These are phyloP conservation scores for Ehretia macrophylla DNA, from an alignment of 257 asterid genomes.

Conservation along the genomic window DNA sequence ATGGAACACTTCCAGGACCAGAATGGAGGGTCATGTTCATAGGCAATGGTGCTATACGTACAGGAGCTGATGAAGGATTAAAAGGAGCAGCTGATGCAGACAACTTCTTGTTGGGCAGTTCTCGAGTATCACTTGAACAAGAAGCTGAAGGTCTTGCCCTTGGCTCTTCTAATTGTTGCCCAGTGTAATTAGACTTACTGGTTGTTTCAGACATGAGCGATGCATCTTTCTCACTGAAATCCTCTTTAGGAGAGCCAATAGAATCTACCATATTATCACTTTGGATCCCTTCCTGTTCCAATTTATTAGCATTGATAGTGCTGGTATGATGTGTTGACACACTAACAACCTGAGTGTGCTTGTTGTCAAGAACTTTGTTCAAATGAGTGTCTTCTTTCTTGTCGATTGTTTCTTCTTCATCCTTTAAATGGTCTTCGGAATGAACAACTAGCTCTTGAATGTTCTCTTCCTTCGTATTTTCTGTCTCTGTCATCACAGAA, in stretches of 20 bases:
- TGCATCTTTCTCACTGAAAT: conserved; percentile 31
- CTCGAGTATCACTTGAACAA: conserved; percentile 47
- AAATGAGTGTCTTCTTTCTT: not conserved
- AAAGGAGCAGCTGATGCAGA: conserved; percentile 98
- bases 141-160: conserved; percentile 30
- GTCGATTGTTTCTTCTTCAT: conserved; percentile 25
- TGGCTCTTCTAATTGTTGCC: conserved; percentile 42
- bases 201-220: conserved; percentile 20
- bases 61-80: conserved; percentile 61
- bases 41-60: conserved; percentile 63
- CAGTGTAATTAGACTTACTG: conserved; percentile 28
- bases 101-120: conserved; percentile 62
- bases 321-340: conserved; percentile 27
- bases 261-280: conserved; percentile 22
- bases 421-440: conserved; percentile 28
- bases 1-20: conserved; percentile 56
- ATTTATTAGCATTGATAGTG: conserved; percentile 25
- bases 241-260: conserved; percentile 32
- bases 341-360: conserved; percentile 9
- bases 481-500: conserved; percentile 23
- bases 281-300: conserved; percentile 25
- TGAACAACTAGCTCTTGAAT: conserved; percentile 17
- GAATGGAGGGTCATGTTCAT: conserved; percentile 51
- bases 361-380: too few relatives aligned
- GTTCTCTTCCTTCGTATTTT: conserved; percentile 30